Conservation (phyloP, 2,329 filamentous ascomycete species). For the Alternaria solani region DNA sequence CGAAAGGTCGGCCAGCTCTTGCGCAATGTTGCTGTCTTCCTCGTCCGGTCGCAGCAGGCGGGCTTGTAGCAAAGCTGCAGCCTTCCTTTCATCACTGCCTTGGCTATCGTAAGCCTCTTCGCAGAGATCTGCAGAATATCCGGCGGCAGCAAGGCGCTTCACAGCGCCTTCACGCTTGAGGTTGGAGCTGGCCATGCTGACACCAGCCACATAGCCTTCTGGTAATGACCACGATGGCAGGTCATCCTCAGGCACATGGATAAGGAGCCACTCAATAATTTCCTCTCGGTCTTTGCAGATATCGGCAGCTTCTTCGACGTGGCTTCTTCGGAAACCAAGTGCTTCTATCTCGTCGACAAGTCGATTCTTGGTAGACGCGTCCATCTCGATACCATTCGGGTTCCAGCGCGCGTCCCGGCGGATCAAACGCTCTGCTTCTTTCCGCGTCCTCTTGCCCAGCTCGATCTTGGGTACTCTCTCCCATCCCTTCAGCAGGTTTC, state of each 20-base stretch:
- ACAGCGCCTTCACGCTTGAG: conserved; percentile 82
- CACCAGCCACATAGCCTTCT: conserved; percentile 88
- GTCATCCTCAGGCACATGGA: conserved; percentile 97
- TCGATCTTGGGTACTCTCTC: conserved; percentile 87
- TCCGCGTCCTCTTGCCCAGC: conserved; percentile 82
- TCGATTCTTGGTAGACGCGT: conserved; percentile 62
- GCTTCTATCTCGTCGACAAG: conserved; percentile 77
- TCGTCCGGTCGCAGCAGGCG: conserved; percentile 62
- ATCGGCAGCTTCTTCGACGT: conserved; percentile 85
- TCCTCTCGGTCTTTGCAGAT: conserved; percentile 93
- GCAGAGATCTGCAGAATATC: conserved; percentile 87
- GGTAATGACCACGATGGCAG: conserved; percentile 92
- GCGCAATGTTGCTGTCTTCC: conserved; percentile 37
- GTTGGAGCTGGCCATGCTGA: conserved; percentile 84
- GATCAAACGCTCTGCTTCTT: conserved; percentile 80
- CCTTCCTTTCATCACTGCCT: conserved; percentile 74
- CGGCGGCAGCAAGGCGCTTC: conserved; percentile 80
- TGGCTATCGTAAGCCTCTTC: conserved; percentile 76
- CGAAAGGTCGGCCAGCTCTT: conserved; percentile 45
- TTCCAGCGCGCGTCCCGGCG: conserved; percentile 87
- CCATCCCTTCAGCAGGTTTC: conserved; percentile 74
- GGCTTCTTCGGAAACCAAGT: conserved; percentile 88
- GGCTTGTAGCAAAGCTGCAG: conserved; percentile 81
- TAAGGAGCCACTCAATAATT: conserved; percentile 92
- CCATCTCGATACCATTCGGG: conserved; percentile 74